Conservation (phyloP, 208 protist species). For the Leptomonas seymouri region DNA sequence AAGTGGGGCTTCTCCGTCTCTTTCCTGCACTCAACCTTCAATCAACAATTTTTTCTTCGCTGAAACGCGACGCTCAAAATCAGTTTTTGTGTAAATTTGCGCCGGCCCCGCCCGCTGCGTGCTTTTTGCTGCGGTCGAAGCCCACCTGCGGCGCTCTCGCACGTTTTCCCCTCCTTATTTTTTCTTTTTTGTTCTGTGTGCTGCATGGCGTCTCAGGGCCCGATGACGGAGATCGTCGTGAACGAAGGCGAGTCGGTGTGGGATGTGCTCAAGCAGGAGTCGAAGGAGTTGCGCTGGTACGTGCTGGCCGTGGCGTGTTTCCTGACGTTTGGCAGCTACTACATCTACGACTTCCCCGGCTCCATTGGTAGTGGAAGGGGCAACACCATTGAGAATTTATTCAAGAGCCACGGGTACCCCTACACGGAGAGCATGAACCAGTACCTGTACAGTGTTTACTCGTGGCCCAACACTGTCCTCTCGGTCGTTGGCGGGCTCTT, state of each 20-base stretch:
- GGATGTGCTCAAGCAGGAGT: slow-evolving; percentile 39
- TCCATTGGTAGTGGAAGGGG: slow-evolving; percentile 69
- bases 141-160: too few relatives aligned
- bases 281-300: slow-evolving; percentile 76
- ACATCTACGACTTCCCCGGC: slow-evolving; percentile 83
- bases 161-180: too few relatives aligned
- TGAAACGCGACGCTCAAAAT: too few relatives aligned
- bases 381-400: slow-evolving; percentile 66
- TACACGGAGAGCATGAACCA: slow-evolving; percentile 91
- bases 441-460: slow-evolving; percentile 92
- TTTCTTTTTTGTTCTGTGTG: not conserved
- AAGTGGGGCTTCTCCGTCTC: too few relatives aligned
- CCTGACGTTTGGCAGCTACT: slow-evolving; percentile 86
- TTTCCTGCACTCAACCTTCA: too few relatives aligned
- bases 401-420: slow-evolving; percentile 40
- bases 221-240: not conserved
- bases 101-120: too few relatives aligned
- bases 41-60: too few relatives aligned
- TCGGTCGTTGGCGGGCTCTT: slow-evolving; percentile 85
- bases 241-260: slow-evolving; percentile 12
- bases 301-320: slow-evolving; percentile 82
- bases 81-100: too few relatives aligned
- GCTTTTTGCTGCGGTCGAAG: too few relatives aligned
- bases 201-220: slow-evolving; percentile 1
- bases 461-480: slow-evolving; percentile 92